phyloP scores from a whole-genome alignment of 441 rosid species.

The Francoa sonchifolia region DNA sequence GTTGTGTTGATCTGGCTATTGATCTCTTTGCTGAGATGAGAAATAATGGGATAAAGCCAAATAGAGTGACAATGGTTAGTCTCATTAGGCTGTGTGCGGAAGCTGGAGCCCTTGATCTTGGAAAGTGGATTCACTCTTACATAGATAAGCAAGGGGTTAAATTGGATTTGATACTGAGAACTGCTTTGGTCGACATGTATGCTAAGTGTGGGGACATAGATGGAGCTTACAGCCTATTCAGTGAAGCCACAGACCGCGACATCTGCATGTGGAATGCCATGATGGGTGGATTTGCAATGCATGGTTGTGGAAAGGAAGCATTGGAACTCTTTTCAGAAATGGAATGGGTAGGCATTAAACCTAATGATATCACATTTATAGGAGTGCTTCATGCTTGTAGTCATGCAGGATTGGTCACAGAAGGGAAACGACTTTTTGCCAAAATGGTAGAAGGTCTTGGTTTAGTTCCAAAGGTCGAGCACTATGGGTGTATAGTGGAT shows the following conservation, averaged over 20 bases:
- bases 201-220: constrained; percentile 30
- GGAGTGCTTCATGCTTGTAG: constrained; percentile 30
- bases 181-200: constrained; percentile 36
- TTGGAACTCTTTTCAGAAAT: constrained; percentile 23
- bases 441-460: constrained; percentile 16
- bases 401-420: constrained; percentile 30
- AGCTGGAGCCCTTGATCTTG: constrained; percentile 23
- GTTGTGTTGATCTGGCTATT: constrained; percentile 16
- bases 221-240: constrained; percentile 20
- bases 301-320: constrained; percentile 30
- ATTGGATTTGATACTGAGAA: constrained; percentile 17
- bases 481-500: constrained; percentile 41
- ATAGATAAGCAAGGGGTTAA: constrained; percentile 18
- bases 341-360: constrained; percentile 18
- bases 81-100: constrained; percentile 25
- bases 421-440: constrained; percentile 20
- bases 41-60: constrained; percentile 16
- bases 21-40: constrained; percentile 27
- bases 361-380: constrained; percentile 25
- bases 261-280: constrained; percentile 31
- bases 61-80: constrained; percentile 17
- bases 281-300: constrained; percentile 29
- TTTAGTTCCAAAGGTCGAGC: constrained; percentile 30
- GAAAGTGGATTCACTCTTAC: constrained; percentile 27
- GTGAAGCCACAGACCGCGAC: constrained; percentile 16